These are phyloP conservation scores for Fusarium pilosicola DNA, from an alignment of 2,329 filamentous ascomycete genomes.

Conservation along the genomic window DNA sequence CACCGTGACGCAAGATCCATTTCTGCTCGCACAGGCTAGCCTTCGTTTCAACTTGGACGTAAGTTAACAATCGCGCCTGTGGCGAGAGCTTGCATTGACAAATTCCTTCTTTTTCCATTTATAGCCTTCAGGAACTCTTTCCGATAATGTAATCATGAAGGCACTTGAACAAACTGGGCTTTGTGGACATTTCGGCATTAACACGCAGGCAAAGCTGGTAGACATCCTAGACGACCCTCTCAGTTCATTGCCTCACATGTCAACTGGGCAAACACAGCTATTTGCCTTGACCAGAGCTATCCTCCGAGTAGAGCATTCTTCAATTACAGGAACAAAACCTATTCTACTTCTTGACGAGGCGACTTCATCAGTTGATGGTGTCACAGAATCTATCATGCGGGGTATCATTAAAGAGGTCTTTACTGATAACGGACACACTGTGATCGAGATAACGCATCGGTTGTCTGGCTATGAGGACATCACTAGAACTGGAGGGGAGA, in stretches of 20 bases:
- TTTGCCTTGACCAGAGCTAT: neutral
- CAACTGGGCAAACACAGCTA: neutral
- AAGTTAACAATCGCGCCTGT: neutral
- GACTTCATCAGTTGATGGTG: neutral
- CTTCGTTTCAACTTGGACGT: neutral
- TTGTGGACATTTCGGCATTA: neutral
- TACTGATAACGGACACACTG: neutral
- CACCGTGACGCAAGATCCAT: neutral
- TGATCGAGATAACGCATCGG: neutral
- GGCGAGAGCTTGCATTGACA: neutral
- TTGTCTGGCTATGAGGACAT: neutral
- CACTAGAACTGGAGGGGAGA: fast-evolving
- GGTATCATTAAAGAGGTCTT: fast-evolving
- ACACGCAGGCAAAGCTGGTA: neutral
- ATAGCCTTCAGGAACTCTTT: neutral
- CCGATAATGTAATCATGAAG: fast-evolving
- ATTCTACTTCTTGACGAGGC: neutral
- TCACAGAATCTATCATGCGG: neutral
- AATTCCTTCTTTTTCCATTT: fast-evolving
- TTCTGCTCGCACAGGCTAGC: neutral
- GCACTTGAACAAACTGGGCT: neutral
- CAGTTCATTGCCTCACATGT: neutral
- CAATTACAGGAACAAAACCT: fast-evolving
- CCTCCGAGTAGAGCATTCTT: neutral
- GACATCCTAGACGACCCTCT: neutral